Base-by-base conservation (phyloP, 1,284 basidiomycete species). In the Naganishia albida region DNA sequence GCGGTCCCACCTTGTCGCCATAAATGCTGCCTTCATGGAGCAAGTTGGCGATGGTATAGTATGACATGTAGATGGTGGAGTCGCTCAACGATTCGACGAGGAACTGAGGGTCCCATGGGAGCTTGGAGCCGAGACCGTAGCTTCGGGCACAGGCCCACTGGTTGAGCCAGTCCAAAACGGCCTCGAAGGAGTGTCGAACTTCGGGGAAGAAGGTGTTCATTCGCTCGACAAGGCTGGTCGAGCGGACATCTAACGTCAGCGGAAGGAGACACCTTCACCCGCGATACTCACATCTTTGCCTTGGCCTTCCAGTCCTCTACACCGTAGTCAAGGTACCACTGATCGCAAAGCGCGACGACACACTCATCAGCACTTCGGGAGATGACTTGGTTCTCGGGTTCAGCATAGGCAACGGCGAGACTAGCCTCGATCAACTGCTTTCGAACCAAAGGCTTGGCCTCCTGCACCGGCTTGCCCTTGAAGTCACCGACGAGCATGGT, bases 321-420 rank as follows among this genome's bases (percentile, higher is more conserved):
- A 72, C 95, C 96, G 75, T 99, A 99, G 81, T 99, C 93, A 77
- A 99, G 82, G 81, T 99, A 99, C 94, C 95, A 99, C 80, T 99
- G 96, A 77, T 99, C 96, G 85, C 93, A 95, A 69, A 99, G 83
- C 7, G 95, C 94, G 66, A 99, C 94, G 40, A 98, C 90, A 82
- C 95, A 99, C 80, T 98, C 95, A 75, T 99, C 95, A 25, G 85
- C 87, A 78, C 89, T 92, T 60, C 95, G 84, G 65, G 89, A 92
- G 75, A 94, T 87, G 74, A 98, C 89, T 75, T 91, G 80, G 64
- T 90, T 91, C 80, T 98, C 95, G 0, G 96, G 96, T 81, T 99
- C 96, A 20, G 93, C 93, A 77, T 99, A 99, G 59, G 91, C 83
- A 73, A 95, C 87, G 8, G 91, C 96, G 56, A 91, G 76, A 2